phyloP scores from a whole-genome alignment of 1,139 yeast genomes.

The Spencermartinsiella ligniputridi region DNA sequence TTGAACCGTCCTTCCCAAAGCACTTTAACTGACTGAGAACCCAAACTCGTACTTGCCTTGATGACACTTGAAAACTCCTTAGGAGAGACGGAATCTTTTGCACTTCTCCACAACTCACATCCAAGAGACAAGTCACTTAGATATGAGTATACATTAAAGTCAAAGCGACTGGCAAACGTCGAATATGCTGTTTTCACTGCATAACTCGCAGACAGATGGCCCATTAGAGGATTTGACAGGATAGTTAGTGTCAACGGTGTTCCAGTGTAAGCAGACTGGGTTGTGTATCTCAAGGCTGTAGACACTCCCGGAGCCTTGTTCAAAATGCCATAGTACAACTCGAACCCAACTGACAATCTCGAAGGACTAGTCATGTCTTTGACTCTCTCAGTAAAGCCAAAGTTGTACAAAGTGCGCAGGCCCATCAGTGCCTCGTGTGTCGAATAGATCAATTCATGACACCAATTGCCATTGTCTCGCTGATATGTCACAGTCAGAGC shows the following conservation, averaged over 20 bases:
- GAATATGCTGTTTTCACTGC: slow-evolving; percentile 73
- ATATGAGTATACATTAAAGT: slow-evolving; percentile 86
- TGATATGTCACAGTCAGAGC: slow-evolving; percentile 70
- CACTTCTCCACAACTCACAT: slow-evolving; percentile 64
- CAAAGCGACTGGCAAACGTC: slow-evolving; percentile 80
- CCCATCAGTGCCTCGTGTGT: slow-evolving; percentile 88
- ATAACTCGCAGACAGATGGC: slow-evolving; percentile 85
- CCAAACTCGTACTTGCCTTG: slow-evolving; percentile 68
- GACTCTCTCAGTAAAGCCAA: slow-evolving; percentile 38
- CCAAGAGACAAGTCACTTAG: slow-evolving; percentile 85
- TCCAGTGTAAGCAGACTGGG: slow-evolving; percentile 81
- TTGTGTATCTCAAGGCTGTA: slow-evolving; percentile 77
- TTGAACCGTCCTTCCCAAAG: slow-evolving; percentile 88
- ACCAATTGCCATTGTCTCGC: slow-evolving; percentile 56
- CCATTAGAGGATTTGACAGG: slow-evolving; percentile 84
- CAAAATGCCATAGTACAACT: slow-evolving; percentile 81
- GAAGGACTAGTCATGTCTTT: slow-evolving; percentile 34
- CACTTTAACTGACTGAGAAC: slow-evolving; percentile 55
- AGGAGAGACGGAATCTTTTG: slow-evolving; percentile 16
- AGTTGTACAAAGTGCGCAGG: slow-evolving; percentile 69
- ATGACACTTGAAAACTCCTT: slow-evolving; percentile 55
- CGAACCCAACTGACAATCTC: slow-evolving; percentile 72
- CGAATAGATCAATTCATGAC: slow-evolving; percentile 79
- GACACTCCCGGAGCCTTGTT: slow-evolving; percentile 70
- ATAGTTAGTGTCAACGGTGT: slow-evolving; percentile 86